Base-by-base conservation (phyloP, 768 basidiomycete species). In the Lyophyllum semitale region DNA sequence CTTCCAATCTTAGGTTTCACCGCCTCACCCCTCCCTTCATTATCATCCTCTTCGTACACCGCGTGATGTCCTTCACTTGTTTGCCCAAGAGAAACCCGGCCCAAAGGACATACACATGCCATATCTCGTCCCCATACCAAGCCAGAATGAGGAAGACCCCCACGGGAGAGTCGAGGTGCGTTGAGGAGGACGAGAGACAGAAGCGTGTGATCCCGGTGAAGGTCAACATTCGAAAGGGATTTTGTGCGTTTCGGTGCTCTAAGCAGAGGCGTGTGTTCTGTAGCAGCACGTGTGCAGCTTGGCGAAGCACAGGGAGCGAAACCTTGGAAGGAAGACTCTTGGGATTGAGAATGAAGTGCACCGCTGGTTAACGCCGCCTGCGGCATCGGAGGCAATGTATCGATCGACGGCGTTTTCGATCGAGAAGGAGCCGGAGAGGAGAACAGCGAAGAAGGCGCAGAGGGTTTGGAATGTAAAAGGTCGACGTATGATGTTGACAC, bases 401-500 rank as follows among this genome's bases (percentile, higher is more conserved):
- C 29, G 15, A 20, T 30, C 8, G 40, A 18, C 18, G 62, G 68
- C 47, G 62, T 63, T 54, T 47, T 61, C 13, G 53, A 64, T 43
- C 54, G 59, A 5, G 61, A 71, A 17, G 61, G 55, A 17, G 56
- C 38, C 4, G 53, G 57, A 12, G 74, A 76, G n/a, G 65, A 48
- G 8, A 50, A 51, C 18, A 71, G 71, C 12, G 82, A 74, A 22
- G 79, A 58, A 6, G 79, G 70, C 3, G 79, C 77, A 1, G 88
- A 88, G 1, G 81, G 71, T 52, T 84, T 80, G 1, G 84, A 82
- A 0, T 90, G 85, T 0, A 93, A 77, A 50, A 76, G 78, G 51
- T 91, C 84, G 12, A 91, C 91, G 60, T 84, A 91, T 2, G 87
- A 79, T 0, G 87, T 90, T 18, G 90, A 91, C 42, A 83, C 68